Base-by-base conservation (phyloP, 805 yeast genomes). In the Saturnispora sanitii region DNA sequence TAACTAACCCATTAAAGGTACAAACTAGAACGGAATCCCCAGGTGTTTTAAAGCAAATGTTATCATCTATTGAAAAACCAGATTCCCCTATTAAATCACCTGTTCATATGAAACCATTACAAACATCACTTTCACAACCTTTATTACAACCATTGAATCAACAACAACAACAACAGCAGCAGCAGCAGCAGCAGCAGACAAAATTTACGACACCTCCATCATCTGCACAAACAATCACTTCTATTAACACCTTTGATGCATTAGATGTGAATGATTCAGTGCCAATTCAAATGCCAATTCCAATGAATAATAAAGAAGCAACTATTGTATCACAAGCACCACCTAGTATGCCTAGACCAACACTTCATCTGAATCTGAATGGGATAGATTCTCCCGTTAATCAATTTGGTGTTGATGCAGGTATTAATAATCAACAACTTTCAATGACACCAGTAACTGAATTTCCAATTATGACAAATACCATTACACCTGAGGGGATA, bases 361-460 rank as follows among this genome's bases (percentile, higher is more conserved):
- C 31, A 6, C 17, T 37, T 7, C 40, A 36, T 26, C 35, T 40
- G 32, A 40, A 40, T 32, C 27, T 40, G 21, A 35, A 26, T 40
- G 35, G 38, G 5, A 13, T 20, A 3, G 31, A 23, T 26, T 31
- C 40, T 9, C 32, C 39, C 2, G 15, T 35, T 23, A 56, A 55
- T 34, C 60, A 55, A 70, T 79, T 57, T 45, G 62, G 62, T 22
- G 55, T 57, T 35, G 55, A 33, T 77, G 81, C 55, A 83, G 82
- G 52, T 83, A 88, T 38, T 67, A 77, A 51, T 69, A 76, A 54
- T 60, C 56, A 71, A 3, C 77, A 84, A 1, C 63, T 77, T 50
- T 74, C 84, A 0, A 82, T 83, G 92, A 83, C 94, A 0, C 94
- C 92, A 2, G 76, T 82, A 4, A 71, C 84, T 2, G 94, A 83